Evolutionary conservation across 208 protist species (phyloP), one percentile per base, ranked within the genome.

Genomic region (Herpetomonas tarakana): DNA sequence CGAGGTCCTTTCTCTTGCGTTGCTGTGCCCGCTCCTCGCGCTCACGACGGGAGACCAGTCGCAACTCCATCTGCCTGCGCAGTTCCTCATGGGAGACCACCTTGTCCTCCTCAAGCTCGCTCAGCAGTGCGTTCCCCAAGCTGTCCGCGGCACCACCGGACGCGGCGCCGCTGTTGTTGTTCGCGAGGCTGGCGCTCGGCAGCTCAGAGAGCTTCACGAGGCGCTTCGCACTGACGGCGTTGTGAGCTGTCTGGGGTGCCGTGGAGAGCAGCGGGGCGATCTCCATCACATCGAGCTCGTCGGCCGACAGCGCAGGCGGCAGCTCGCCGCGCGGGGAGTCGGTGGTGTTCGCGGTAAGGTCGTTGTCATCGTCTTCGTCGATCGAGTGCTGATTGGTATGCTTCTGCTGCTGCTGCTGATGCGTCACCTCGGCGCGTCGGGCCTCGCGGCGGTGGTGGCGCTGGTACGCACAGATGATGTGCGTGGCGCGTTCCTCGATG

Each of bases 401-500:
- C 46, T 65, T 49, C 59, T 46, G 47, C 27, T 65, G 52, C 21
- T 41, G 35, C 27, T 65, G 52, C 21, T 41, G 35, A 3, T 45
- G 53, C 16, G 27, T 57, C 16, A 28, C 45, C 12, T 60, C 58
- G 2, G 47, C 27, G 44, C 31, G 53, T 26, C 68, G 25, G 18
- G 44, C 52, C 14, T 58, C 51, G 16, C 49, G 45, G n/a, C 51
- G 64, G 29, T 78, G 65, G 58, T 69, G 78, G n/a, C 63, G 64
- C 66, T 92, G 79, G 35, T 75, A 83, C 9, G 86, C 79, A 58
- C 63, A 82, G 35, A 97, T 65, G 39, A 97, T 81, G 41, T 83
- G 71, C 41, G 67, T 92, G 2, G 88, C 83, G 14, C 81, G 80
- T 65, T 97, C 83, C 74, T 97, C 93, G 68, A 97, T 93, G n/a